Conservation (phyloP, 179 eudicot species). For the Camellia oleifera region DNA sequence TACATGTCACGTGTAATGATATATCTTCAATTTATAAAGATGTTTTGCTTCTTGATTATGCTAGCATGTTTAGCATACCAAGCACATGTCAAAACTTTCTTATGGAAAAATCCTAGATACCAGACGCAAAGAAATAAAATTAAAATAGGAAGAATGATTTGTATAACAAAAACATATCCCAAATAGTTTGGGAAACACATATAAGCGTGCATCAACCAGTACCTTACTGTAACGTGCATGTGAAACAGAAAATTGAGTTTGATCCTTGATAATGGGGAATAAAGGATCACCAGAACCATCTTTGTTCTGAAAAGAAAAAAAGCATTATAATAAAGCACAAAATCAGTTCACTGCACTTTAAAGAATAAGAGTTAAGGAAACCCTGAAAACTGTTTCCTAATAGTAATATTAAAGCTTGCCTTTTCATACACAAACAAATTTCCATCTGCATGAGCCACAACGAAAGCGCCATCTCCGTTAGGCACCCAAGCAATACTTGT, state of each 20-base stretch:
- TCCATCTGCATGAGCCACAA: slow-evolving; percentile 95
- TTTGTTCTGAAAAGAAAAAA: slow-evolving; percentile 46
- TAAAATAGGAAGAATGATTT: slow-evolving; percentile 3
- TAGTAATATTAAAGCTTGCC: slow-evolving; percentile 47
- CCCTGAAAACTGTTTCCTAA: slow-evolving; percentile 6
- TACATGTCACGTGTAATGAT: neutral
- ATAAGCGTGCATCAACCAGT: slow-evolving; percentile 6
- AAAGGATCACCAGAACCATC: slow-evolving; percentile 83
- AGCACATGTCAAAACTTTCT: neutral
- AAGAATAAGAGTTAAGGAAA: neutral
- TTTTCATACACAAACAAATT: slow-evolving; percentile 89
- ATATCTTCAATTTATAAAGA: neutral
- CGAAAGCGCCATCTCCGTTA: slow-evolving; percentile 76
- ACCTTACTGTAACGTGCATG: slow-evolving; percentile 91
- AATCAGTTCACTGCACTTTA: slow-evolving; percentile 8
- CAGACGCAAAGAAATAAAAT: neutral
- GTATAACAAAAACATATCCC: slow-evolving; percentile 8
- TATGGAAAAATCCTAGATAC: neutral
- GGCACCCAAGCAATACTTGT: slow-evolving; percentile 89
- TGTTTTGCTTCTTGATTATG: neutral
- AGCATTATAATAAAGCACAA: slow-evolving; percentile 13
- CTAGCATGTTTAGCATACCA: neutral
- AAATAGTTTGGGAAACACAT: slow-evolving; percentile 1
- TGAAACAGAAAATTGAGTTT: slow-evolving; percentile 73
- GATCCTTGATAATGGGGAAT: slow-evolving; percentile 84